Base-by-base conservation (phyloP, 345 rosid genomes). In the Corymbia maculata region DNA sequence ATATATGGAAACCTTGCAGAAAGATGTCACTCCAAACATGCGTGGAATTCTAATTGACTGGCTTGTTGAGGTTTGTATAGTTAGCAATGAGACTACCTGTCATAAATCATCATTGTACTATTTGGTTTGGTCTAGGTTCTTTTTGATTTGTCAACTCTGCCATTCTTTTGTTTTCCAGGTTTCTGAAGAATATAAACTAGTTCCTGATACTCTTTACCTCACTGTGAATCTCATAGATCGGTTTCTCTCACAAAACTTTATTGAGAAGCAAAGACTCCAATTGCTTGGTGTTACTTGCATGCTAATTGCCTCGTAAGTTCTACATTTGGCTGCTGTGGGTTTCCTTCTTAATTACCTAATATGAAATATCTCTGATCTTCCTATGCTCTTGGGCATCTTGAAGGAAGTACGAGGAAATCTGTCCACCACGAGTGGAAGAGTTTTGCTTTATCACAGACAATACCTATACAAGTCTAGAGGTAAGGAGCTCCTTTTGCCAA, bases 281-380 rank as follows among this genome's bases (percentile, higher is more conserved):
- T 93, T 97, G 87, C 94, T 97, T 87, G 99, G 99, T 88, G 99
- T 95, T 90, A 87, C 98, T 88, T 96, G 98, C 97, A 95, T 97
- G 99, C 94, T 96, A 89, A 96, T 97, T 91, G 96, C 99, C 89
- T 96, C 99, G 99, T 97, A 95, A 96, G 99, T 92, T 49, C 86
- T 68, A 86, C 88, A 52, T 47, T 90, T 30, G 28, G 44, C 45
- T 8, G 47, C 1, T 1, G 79, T 32, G n/a, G 26, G 30, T 87
- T 70, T 66, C 49, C 52, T 36, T 61, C 45, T 45, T 59, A 5
- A 53, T 57, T 57, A 51, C 30, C 49, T 86, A 42, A 75, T 0
- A 5, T 15, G 9, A 22, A 30, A 86, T 86, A 85, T 9, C 79
- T 28, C 66, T 2, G n/a, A 47, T 32, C 47, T 51, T 85, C 30